Base-by-base conservation (phyloP, 177 flowering plant genomes). In the Vitis hybrid region DNA sequence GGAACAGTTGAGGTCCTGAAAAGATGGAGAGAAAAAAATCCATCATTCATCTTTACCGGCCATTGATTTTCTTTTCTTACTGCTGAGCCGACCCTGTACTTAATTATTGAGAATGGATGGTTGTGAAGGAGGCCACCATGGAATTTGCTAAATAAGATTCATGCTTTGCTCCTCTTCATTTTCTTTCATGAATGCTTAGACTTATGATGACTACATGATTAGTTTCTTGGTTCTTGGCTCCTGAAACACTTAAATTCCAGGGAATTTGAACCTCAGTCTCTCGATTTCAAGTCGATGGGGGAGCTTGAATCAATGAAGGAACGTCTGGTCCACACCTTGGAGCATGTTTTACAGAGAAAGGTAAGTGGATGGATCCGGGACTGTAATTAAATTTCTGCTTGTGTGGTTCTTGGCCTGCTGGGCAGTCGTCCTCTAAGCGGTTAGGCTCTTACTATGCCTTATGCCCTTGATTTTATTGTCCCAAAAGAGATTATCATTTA, bases 251-350 rank as follows among this genome's bases (percentile, higher is more conserved):
- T 15, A 64, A 19, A 70, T 35, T 35, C 2, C 68, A 89, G 91
- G 80, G 71, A 75, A 63, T 90, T 74, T 72, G 94, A 90, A 73
- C 89, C 92, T 3, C 88, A 88, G 68, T 81, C 84, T 52, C 62
- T 78, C 3, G 80, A 71, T 67, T 12, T 88, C 2, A 72, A 84
- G 49, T 73, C 86, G 24, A 62, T 78, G 35, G 81, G 58, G 50
- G 91, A 90, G 27, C 27, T 87, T 27, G 85, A 88, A 72, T 66
- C 86, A 40, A 81, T 83, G 24, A 89, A 83, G 78, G 84, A 81
- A 52, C 59, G 78, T 56, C 82, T 90, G 11, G 4, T 81, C 56
- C 88, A 90, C 13, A 75, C 85, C 11, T 74, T 90, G 75, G 18
- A 85, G 3, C 81, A 80, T 32, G 85, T 87, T 35, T 59, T 74